Evolutionary conservation across 2,329 filamentous ascomycete genomes (phyloP).

Genomic region (Colletotrichum cordylinicola): DNA sequence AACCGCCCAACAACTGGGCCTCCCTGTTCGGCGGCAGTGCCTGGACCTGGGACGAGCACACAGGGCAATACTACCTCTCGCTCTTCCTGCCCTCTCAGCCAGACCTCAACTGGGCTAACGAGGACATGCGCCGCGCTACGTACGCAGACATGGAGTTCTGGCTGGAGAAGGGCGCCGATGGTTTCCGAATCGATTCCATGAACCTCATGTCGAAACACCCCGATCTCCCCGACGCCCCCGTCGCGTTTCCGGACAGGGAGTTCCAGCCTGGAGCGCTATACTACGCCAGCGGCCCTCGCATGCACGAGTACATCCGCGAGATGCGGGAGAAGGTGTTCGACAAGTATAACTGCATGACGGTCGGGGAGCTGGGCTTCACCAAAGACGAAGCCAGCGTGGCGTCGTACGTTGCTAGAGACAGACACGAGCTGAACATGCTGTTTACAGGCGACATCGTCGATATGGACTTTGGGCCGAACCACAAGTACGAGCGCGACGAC

Average conservation of each 20-base stretch:
- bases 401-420: conserved; percentile 51
- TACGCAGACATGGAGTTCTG: conserved; percentile 69
- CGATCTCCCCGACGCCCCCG: conserved; percentile 50
- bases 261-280: conserved; percentile 43
- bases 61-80: conserved; percentile 55
- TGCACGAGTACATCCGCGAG: conserved; percentile 57
- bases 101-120: conserved; percentile 73
- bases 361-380: conserved; percentile 57
- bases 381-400: conserved; percentile 50
- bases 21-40: conserved; percentile 42
- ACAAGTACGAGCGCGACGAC: conserved; percentile 45
- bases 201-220: conserved; percentile 61
- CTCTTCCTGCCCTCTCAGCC: conserved; percentile 69
- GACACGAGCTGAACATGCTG: conserved; percentile 35
- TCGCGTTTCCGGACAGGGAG: conserved; percentile 36
- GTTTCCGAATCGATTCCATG: conserved; percentile 64
- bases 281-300: conserved; percentile 60
- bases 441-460: conserved; percentile 32
- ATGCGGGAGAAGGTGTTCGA: conserved; percentile 52
- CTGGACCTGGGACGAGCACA: conserved; percentile 41
- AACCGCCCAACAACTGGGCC: conserved; percentile 51
- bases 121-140: conserved; percentile 61
- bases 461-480: conserved; percentile 40
- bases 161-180: conserved; percentile 65
- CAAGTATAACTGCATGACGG: conserved; percentile 60